Evolutionary conservation across 441 rosid genomes (phyloP).

Genomic region (Euphorbia celastroides): DNA sequence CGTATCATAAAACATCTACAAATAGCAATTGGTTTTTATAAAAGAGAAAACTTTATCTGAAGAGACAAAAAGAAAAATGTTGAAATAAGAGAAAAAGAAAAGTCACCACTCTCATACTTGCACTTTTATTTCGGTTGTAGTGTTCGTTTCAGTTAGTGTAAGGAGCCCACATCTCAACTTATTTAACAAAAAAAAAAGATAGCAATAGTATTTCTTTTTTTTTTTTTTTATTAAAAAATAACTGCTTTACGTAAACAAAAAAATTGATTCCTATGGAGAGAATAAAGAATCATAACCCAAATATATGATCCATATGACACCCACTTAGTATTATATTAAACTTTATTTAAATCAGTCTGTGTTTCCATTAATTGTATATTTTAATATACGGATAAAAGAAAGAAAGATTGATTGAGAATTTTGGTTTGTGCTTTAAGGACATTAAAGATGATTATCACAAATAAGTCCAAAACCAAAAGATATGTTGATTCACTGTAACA

Average conservation of each 20-base stretch:
- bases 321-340: constrained; percentile 10
- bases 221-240: constrained; percentile 16
- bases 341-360: background rate
- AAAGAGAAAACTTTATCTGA: background rate
- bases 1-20: no score
- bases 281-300: constrained; percentile 9
- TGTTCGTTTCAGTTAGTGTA: constrained; percentile 38
- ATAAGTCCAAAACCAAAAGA: constrained; percentile 17
- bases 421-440: constrained; percentile 26
- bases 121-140: constrained; percentile 28
- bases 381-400: constrained; percentile 8
- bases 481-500: no score
- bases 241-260: background rate
- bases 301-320: constrained; percentile 16
- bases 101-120: background rate
- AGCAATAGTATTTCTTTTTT: background rate
- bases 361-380: background rate
- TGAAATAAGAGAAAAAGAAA: background rate
- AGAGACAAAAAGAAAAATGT: background rate
- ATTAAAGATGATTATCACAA: constrained; percentile 16
- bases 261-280: no score
- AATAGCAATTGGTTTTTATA: background rate
- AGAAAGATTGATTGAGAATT: constrained; percentile 14
- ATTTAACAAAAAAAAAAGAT: no score
- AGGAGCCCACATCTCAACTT: background rate